These are phyloP conservation scores for Leccinum disarticulatum DNA, from an alignment of 768 basidiomycete genomes.

Conservation along the genomic window DNA sequence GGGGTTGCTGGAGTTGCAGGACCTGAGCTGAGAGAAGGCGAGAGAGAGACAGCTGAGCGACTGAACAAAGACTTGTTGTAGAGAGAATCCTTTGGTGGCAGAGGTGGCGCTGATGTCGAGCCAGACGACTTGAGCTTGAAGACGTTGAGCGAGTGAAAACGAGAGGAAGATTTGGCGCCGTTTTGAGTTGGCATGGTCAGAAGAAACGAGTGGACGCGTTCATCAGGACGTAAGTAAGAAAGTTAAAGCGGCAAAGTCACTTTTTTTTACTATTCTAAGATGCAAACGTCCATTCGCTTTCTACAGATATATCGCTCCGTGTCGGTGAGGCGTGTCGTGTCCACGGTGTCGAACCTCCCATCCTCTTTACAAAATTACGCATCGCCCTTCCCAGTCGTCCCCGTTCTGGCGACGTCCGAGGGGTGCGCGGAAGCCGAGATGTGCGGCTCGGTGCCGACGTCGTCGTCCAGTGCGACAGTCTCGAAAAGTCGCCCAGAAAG, in stretches of 20 bases:
- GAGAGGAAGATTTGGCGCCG: constrained; percentile 32
- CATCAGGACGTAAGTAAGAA: not conserved
- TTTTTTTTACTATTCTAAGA: too few species aligned
- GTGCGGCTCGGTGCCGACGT: too few species aligned
- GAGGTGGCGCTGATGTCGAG: constrained; percentile 34
- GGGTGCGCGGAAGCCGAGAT: too few species aligned
- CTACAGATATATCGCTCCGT: constrained; percentile 15
- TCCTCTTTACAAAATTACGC: constrained; percentile 23
- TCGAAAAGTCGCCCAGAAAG: constrained; percentile 18
- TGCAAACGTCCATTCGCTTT: constrained; percentile 21
- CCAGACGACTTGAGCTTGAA: constrained; percentile 37
- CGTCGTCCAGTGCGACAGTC: not conserved
- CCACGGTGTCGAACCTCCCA: not conserved
- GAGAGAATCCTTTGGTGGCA: constrained; percentile 59
- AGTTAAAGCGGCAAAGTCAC: too few species aligned
- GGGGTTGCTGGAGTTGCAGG: constrained; percentile 26
- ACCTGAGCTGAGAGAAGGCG: constrained; percentile 34
- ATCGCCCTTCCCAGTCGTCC: constrained; percentile 23
- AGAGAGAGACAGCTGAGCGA: constrained; percentile 48
- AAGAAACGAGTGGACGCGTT: not conserved
- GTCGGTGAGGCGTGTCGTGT: constrained; percentile 12
- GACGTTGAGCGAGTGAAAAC: constrained; percentile 42
- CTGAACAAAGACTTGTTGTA: constrained; percentile 38
- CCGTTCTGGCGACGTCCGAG: not conserved
- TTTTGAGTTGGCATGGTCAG: not conserved